Evolutionary conservation across 768 basidiomycete species (phyloP).

Genomic region (Nidula microcarpa): DNA sequence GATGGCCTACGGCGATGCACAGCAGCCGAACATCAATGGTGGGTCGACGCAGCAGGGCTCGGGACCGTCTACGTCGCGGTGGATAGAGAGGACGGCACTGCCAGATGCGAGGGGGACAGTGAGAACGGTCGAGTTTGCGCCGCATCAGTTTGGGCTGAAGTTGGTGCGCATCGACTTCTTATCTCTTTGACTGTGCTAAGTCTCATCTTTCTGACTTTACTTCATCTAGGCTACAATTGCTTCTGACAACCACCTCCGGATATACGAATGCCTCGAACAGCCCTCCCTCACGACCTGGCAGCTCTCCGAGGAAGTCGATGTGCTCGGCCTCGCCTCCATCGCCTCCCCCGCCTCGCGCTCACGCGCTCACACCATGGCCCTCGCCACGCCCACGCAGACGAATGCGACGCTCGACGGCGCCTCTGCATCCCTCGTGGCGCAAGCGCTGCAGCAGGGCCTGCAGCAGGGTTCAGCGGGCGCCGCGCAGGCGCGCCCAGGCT

Average conservation of each 20-base stretch:
- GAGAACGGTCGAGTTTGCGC: constrained; percentile 82
- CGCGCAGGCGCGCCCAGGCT: constrained; percentile 29
- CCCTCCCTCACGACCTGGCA: constrained; percentile 73
- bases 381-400: constrained; percentile 73
- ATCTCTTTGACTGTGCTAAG: background rate
- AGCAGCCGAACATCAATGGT: constrained; percentile 20
- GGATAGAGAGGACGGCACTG: constrained; percentile 73
- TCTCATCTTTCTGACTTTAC: background rate
- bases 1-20: constrained; percentile 18
- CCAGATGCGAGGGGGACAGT: constrained; percentile 86
- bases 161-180: constrained; percentile 46
- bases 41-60: constrained; percentile 8
- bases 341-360: constrained; percentile 37
- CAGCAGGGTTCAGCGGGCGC: constrained; percentile 23
- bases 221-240: constrained; percentile 76
- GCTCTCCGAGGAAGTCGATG: constrained; percentile 73
- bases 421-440: constrained; percentile 58
- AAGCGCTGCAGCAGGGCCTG: constrained; percentile 55
- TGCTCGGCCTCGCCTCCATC: constrained; percentile 48
- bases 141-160: constrained; percentile 84
- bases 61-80: constrained; percentile 42
- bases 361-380: constrained; percentile 51
- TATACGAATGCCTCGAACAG: constrained; percentile 89
- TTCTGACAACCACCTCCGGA: constrained; percentile 80
- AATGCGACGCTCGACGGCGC: constrained; percentile 50